Conservation (phyloP, 805 yeast species). For the Starmerella scarabaei region DNA sequence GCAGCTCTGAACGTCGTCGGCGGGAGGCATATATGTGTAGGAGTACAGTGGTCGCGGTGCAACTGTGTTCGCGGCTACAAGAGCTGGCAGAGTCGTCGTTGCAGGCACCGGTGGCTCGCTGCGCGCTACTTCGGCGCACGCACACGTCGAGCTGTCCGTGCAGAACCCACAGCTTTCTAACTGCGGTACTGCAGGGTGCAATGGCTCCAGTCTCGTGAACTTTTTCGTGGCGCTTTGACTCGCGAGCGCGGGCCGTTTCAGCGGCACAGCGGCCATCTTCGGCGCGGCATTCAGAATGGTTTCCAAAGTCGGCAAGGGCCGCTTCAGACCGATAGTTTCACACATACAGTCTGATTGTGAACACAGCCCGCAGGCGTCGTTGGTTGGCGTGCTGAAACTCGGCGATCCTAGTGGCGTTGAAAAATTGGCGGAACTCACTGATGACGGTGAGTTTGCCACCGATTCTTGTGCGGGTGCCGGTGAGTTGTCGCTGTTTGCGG, state of each 20-base stretch:
- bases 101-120: constrained; percentile 21
- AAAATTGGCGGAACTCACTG: background rate
- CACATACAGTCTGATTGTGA: constrained; percentile 27
- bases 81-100: too few relatives aligned
- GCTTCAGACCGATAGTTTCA: constrained; percentile 25
- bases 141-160: constrained; percentile 76
- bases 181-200: constrained; percentile 5
- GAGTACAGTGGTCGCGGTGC: background rate
- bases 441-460: background rate
- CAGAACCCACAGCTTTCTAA: constrained; percentile 81
- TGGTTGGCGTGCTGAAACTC: too few relatives aligned
- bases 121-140: constrained; percentile 54
- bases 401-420: too few relatives aligned
- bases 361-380: constrained; percentile 27
- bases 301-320: constrained; percentile 14
- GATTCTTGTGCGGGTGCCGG: too few relatives aligned
- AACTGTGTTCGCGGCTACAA: too few relatives aligned
- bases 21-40: background rate
- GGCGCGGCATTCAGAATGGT: constrained; percentile 10
- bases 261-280: constrained; percentile 19
- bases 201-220: constrained; percentile 3
- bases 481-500: too few relatives aligned
- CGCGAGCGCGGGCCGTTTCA: constrained; percentile 5
- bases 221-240: constrained; percentile 1
- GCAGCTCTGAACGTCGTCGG: constrained; percentile 35